A percentile compares a stretch with the other conserved stretches of the same genome.
Evolutionary conservation across 129 eudicot species (phyloP).

Genomic region (Oenanthe sinensis): DNA sequence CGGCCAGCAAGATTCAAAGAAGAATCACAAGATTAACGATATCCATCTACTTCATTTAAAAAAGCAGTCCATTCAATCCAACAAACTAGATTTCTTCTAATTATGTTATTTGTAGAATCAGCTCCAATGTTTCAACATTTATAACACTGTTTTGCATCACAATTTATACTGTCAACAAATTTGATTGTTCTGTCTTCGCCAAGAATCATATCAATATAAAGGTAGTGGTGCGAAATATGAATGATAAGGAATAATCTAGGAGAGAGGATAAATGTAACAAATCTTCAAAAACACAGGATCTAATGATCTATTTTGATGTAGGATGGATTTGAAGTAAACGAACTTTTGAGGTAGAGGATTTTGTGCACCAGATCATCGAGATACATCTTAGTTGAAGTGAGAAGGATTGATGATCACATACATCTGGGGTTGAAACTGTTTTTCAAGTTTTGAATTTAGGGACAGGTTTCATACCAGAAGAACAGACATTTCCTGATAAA

Average conservation of each 20-base stretch:
- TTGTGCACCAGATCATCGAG: not conserved
- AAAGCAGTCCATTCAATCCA: not conserved
- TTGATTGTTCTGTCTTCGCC: not conserved
- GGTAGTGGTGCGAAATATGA: not conserved
- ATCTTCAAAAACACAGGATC: not conserved
- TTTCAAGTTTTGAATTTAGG: not conserved
- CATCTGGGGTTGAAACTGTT: not conserved
- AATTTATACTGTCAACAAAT: too few relatives aligned
- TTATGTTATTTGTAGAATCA: not conserved
- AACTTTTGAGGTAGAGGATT: not conserved
- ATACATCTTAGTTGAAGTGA: not conserved
- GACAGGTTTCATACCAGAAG: not conserved
- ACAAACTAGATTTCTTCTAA: not conserved
- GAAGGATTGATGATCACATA: not conserved
- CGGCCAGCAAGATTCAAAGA: not conserved
- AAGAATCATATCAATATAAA: too few relatives aligned
- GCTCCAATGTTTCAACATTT: not conserved
- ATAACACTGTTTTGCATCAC: not conserved
- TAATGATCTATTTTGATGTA: not conserved
- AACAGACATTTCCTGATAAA: not conserved
- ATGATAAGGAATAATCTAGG: not conserved
- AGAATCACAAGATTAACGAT: not conserved
- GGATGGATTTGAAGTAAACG: not conserved
- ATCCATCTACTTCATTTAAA: not conserved
- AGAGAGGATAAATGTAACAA: not conserved